These are phyloP conservation scores for Capronia epimyces DNA, from an alignment of 2,329 filamentous ascomycete species.

Conservation along the genomic window DNA sequence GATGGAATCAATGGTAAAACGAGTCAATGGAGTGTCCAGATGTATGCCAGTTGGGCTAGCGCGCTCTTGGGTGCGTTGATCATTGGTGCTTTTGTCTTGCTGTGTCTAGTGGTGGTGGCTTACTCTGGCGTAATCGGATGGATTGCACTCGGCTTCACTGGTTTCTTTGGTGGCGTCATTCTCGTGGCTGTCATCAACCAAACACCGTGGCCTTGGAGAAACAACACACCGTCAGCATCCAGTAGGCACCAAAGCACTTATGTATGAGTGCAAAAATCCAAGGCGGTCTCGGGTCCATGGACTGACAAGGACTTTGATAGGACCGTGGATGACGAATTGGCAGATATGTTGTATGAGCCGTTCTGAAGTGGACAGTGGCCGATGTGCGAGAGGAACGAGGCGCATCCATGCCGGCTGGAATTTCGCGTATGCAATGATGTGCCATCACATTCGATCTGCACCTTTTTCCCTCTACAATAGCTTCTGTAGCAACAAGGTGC, in stretches of 20 bases:
- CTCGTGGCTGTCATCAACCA: conserved; percentile 23
- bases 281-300: too few species aligned
- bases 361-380: not conserved
- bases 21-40: conserved; percentile 24
- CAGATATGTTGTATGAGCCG: not conserved
- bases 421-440: not conserved
- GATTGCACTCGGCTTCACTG: conserved; percentile 27
- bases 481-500: not conserved
- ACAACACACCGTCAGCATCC: conserved; percentile 13
- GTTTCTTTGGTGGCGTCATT: conserved; percentile 26
- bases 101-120: conserved; percentile 28
- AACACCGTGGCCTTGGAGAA: conserved; percentile 25
- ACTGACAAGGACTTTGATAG: too few species aligned
- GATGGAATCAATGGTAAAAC: conserved; percentile 24
- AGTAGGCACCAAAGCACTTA: conserved; percentile 8
- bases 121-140: conserved; percentile 28
- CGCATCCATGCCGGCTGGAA: not conserved
- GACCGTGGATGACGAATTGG: not conserved
- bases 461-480: not conserved
- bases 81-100: conserved; percentile 27
- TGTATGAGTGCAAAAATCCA: not conserved
- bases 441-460: not conserved
- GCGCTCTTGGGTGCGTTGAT: conserved; percentile 25
- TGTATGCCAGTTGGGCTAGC: conserved; percentile 25
- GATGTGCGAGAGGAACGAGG: not conserved